These are phyloP conservation scores for Tolypocladium guangdongense DNA, from an alignment of 2,329 filamentous ascomycete species.

Conservation along the genomic window DNA sequence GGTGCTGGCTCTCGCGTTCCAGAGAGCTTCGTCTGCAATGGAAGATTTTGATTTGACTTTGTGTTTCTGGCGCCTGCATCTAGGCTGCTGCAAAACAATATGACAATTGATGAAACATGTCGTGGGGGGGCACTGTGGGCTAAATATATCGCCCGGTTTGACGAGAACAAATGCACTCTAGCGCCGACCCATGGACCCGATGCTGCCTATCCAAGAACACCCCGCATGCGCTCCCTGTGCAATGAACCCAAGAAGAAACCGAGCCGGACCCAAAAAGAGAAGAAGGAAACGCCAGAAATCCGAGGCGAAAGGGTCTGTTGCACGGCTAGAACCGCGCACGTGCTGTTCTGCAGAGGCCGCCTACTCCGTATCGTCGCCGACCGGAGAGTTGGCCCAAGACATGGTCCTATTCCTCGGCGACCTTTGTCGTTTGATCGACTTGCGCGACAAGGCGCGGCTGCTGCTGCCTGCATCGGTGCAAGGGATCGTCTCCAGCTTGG, in stretches of 20 bases:
- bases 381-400: slow-evolving; percentile 20
- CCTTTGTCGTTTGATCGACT: slow-evolving; percentile 17
- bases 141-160: background rate
- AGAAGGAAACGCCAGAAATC: slow-evolving; percentile 3
- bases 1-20: background rate
- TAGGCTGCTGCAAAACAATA: background rate
- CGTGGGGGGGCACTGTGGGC: background rate
- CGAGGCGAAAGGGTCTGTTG: background rate
- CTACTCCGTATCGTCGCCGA: slow-evolving; percentile 26
- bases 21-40: background rate
- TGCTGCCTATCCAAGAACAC: slow-evolving; percentile 1
- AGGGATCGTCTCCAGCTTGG: slow-evolving; percentile 35
- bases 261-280: background rate
- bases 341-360: background rate
- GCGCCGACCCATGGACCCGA: slow-evolving; percentile 5
- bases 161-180: slow-evolving; percentile 10
- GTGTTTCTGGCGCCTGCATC: background rate
- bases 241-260: slow-evolving; percentile 7
- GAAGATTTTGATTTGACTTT: background rate
- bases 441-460: slow-evolving; percentile 17
- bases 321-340: background rate
- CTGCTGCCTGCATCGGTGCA: slow-evolving; percentile 26
- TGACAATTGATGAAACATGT: background rate
- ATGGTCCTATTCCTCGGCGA: slow-evolving; percentile 16
- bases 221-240: slow-evolving; percentile 1